phyloP scores from a whole-genome alignment of 2,329 filamentous ascomycete species.

The Pyricularia sp. region DNA sequence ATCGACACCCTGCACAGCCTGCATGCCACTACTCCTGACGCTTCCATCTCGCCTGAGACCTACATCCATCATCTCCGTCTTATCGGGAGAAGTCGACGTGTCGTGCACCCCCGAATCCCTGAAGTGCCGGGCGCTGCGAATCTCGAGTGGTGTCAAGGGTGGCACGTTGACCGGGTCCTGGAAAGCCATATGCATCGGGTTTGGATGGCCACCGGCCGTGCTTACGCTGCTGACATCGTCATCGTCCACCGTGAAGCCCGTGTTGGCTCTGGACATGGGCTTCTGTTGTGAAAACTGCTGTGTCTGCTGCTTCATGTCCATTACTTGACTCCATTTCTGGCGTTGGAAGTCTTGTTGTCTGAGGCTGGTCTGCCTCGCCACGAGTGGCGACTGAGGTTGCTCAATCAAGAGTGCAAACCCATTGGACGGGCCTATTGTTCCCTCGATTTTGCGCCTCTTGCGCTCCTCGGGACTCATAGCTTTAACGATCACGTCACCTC shows the following conservation, averaged over 20 bases:
- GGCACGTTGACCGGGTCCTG: background rate
- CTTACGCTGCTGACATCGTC: slow-evolving; percentile 4
- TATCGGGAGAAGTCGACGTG: background rate
- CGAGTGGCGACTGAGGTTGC: background rate
- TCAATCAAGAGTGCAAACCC: background rate
- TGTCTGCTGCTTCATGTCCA: background rate
- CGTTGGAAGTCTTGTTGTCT: background rate
- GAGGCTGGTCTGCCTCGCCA: background rate
- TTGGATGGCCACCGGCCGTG: background rate
- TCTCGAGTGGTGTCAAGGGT: background rate
- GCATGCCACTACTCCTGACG: background rate
- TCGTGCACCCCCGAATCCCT: background rate
- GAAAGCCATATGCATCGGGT: background rate
- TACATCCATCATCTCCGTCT: background rate
- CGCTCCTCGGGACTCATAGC: slow-evolving; percentile 10
- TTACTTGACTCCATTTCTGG: background rate
- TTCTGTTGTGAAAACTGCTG: background rate
- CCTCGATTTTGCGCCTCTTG: background rate
- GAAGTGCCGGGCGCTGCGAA: background rate
- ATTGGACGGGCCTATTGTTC: background rate
- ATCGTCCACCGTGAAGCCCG: background rate
- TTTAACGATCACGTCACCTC: slow-evolving; percentile 31
- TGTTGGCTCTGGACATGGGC: background rate
- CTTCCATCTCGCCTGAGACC: background rate
- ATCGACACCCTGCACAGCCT: background rate